Evolutionary conservation across 2,329 filamentous ascomycete genomes (phyloP).

Genomic region (Xylariaceae sp.): DNA sequence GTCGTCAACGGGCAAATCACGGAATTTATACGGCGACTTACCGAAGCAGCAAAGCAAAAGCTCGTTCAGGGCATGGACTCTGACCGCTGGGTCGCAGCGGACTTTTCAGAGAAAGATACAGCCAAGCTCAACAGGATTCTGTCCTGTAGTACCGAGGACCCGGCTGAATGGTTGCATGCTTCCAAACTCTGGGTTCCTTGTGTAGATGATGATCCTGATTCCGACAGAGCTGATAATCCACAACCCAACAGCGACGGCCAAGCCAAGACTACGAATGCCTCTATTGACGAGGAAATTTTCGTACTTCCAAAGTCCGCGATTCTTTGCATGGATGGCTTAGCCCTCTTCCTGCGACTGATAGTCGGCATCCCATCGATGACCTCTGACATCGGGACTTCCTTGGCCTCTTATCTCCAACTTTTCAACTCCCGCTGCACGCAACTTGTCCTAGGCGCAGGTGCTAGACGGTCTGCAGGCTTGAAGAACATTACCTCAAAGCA

Average conservation of each 20-base stretch:
- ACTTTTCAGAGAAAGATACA: constrained; percentile 60
- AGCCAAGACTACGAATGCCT: constrained; percentile 59
- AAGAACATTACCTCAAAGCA: constrained; percentile 96
- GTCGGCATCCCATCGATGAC: constrained; percentile 83
- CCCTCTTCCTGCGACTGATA: constrained; percentile 73
- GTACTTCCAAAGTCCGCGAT: constrained; percentile 78
- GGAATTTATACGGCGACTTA: constrained; percentile 67
- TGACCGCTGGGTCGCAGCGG: constrained; percentile 70
- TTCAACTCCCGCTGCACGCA: constrained; percentile 95
- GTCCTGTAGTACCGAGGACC: constrained; percentile 62
- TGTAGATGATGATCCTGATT: constrained; percentile 27
- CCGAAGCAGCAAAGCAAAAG: constrained; percentile 63
- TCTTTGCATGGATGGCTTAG: constrained; percentile 70
- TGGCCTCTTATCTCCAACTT: constrained; percentile 79
- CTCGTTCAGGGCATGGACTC: constrained; percentile 69
- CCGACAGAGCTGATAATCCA: constrained; percentile 28
- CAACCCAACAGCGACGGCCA: constrained; percentile 31
- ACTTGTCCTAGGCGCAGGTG: constrained; percentile 87
- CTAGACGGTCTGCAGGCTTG: constrained; percentile 76
- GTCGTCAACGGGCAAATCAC: constrained; percentile 75
- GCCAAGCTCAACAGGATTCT: constrained; percentile 57
- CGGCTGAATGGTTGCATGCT: constrained; percentile 54
- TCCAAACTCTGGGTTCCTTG: constrained; percentile 48
- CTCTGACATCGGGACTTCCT: constrained; percentile 65
- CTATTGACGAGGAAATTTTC: constrained; percentile 76